Percentiles rank a stretch among this genome's conserved stretches.
These are phyloP conservation scores for Anthracocystis panici-leucophaei DNA, from an alignment of 1,284 basidiomycete genomes.

Conservation along the genomic window DNA sequence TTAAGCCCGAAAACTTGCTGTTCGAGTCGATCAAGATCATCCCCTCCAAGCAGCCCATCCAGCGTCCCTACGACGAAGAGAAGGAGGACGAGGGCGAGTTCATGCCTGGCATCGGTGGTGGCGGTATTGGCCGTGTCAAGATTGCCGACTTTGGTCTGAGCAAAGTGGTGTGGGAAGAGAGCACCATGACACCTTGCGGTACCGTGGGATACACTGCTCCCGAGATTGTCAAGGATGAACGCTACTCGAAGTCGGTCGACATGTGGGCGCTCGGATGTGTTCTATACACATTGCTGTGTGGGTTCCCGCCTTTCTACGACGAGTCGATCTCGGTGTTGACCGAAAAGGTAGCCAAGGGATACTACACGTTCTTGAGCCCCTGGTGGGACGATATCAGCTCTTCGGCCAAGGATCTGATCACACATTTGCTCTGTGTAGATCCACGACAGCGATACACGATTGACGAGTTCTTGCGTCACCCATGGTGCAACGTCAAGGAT, in stretches of 20 bases:
- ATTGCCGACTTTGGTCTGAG: slow-evolving; percentile 98
- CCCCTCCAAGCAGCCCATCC: slow-evolving; percentile 81
- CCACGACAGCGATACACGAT: slow-evolving; percentile 95
- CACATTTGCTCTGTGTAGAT: slow-evolving; percentile 94
- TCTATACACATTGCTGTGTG: slow-evolving; percentile 97
- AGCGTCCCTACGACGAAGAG: slow-evolving; percentile 90
- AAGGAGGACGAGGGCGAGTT: slow-evolving; percentile 99
- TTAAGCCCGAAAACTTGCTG: slow-evolving; percentile 97
- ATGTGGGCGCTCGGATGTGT: slow-evolving; percentile 99
- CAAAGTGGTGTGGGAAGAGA: slow-evolving; percentile 98
- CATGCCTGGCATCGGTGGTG: slow-evolving; percentile 88
- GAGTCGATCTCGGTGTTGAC: slow-evolving; percentile 98
- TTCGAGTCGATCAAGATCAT: slow-evolving; percentile 94
- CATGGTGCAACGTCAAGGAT: slow-evolving; percentile 82
- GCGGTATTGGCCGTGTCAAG: slow-evolving; percentile 97
- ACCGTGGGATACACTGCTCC: slow-evolving; percentile 99
- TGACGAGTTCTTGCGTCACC: slow-evolving; percentile 95
- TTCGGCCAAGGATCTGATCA: slow-evolving; percentile 93
- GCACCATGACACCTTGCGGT: slow-evolving; percentile 99
- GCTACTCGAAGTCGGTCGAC: slow-evolving; percentile 97
- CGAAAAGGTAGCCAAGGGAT: slow-evolving; percentile 96
- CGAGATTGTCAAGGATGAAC: slow-evolving; percentile 99
- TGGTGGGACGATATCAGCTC: slow-evolving; percentile 98
- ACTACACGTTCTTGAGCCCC: slow-evolving; percentile 97
- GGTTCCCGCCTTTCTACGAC: slow-evolving; percentile 98